Evolutionary conservation across 306 rosid genomes (phyloP).

Genomic region (Styphnolobium japonicum): DNA sequence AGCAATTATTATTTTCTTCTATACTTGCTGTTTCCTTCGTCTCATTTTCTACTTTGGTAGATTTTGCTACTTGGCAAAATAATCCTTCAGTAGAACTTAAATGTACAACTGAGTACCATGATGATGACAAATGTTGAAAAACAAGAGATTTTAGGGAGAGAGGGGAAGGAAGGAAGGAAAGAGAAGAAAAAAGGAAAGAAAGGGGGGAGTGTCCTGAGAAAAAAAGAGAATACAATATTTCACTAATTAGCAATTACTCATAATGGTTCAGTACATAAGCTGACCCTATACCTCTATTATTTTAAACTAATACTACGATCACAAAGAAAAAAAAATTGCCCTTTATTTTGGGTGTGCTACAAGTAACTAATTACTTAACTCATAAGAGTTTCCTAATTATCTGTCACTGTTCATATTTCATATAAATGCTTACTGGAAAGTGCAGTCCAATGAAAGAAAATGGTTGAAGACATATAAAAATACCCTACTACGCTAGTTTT

Average conservation of each 20-base stretch:
- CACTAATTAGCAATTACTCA: not conserved
- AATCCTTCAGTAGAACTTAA: not conserved
- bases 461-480: too few species aligned
- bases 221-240: not conserved
- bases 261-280: not conserved
- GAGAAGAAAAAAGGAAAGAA: too few species aligned
- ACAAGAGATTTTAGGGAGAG: not conserved
- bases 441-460: too few species aligned
- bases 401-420: too few species aligned
- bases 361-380: not conserved
- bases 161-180: too few species aligned
- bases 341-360: not conserved
- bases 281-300: not conserved
- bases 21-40: not conserved
- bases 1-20: not conserved
- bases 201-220: too few species aligned
- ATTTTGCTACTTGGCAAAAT: not conserved
- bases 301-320: not conserved
- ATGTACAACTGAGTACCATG: not conserved
- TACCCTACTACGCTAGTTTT: too few species aligned
- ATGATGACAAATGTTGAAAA: not conserved
- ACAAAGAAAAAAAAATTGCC: not conserved
- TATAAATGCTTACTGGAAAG: too few species aligned
- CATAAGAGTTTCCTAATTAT: not conserved
- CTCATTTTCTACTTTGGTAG: not conserved